phyloP scores from a whole-genome alignment of 208 protist genomes.

The Crithidia brevicula region DNA sequence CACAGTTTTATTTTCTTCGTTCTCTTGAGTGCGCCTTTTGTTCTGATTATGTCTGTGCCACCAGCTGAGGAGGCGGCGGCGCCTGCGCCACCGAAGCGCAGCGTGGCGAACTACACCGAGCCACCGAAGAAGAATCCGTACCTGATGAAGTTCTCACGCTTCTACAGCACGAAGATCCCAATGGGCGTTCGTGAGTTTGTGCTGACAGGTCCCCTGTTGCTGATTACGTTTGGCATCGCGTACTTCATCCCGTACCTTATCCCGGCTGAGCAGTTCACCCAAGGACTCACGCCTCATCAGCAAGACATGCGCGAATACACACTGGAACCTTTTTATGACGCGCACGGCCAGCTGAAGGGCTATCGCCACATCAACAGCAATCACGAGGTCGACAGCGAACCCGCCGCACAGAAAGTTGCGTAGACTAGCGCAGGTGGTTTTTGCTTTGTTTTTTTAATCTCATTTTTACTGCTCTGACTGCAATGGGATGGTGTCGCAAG shows the following conservation, averaged over 20 bases:
- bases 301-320: constrained; percentile 80
- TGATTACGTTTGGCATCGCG: constrained; percentile 68
- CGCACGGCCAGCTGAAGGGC: constrained; percentile 66
- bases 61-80: background rate
- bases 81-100: constrained; percentile 24
- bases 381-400: background rate
- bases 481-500: no score
- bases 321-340: constrained; percentile 82
- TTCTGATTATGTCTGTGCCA: constrained; percentile 8
- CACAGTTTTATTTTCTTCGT: no score
- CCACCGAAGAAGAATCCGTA: constrained; percentile 72
- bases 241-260: constrained; percentile 72
- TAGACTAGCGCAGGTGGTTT: no score
- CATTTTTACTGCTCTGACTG: no score
- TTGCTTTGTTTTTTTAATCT: background rate
- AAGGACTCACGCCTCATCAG: constrained; percentile 63
- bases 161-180: constrained; percentile 84
- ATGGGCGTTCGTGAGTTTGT: constrained; percentile 89
- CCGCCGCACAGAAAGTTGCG: background rate
- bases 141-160: constrained; percentile 64
- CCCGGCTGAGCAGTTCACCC: constrained; percentile 76
- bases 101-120: constrained; percentile 76
- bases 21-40: no score
- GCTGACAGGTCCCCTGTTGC: constrained; percentile 63
- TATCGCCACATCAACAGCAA: constrained; percentile 74